Evolutionary conservation across 805 yeast genomes (phyloP), one percentile per base, ranked within the genome.

Genomic region (Cyberlindnera lachancei): DNA sequence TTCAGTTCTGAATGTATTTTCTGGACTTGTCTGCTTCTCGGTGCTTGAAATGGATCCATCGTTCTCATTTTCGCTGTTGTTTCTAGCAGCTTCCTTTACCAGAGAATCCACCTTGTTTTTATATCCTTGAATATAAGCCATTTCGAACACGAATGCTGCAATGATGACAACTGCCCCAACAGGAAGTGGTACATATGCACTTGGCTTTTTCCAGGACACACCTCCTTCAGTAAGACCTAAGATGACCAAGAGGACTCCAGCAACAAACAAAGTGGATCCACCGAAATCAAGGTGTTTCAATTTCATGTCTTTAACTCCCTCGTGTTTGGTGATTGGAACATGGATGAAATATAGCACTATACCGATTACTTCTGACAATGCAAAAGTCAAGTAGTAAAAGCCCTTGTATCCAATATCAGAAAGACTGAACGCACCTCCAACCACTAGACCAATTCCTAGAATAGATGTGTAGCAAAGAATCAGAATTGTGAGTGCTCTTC

Each of bases 141-240:
- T 35, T 42, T 66, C 73, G 45, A 50, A 59, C 5, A 50, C 15
- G 17, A 56, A 41, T 24, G 48, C 54, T 5, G 31, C 19, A 6
- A 50, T 13, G 5, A 62, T 28, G n/a, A 59, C 31, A 4, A 61
- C 16, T 10, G 58, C 30, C 1, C 72, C 73, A 32, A 68, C 35
- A 2, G 60, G 48, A 1, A 68, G 36, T 0, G 72, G 58, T 11
- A 64, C 65, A 37, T 65, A 66, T 2, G 64, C 61, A 14, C 50
- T 45, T 2, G 72, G 63, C 2, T 53, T 34, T 3, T 50, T 48
- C 73, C 73, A 68, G 1, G 48, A 45, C 5, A 54, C 56, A 17
- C 71, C 72, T 15, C 68, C 70, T 40, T 66, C 64, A 0, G 68
- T 65, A 28, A 68, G 49, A 0, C 70, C 75, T 7, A 62, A 52